Conservation (phyloP, 2,329 filamentous ascomycete species). For the Ophiostoma ips region DNA sequence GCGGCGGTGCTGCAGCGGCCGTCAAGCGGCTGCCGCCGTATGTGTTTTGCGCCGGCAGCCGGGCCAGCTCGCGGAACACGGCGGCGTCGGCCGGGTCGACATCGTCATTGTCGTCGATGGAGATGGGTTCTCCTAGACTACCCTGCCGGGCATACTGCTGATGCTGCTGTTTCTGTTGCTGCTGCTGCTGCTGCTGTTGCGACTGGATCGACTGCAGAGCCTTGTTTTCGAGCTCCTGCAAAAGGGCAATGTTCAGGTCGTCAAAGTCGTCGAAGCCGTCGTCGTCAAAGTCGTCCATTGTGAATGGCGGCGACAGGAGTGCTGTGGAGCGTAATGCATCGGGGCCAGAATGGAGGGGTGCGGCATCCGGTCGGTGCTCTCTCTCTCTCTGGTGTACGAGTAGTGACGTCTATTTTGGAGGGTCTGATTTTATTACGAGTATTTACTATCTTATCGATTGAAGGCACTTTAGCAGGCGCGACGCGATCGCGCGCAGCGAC, state of each 20-base stretch:
- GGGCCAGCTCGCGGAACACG: constrained; percentile 12
- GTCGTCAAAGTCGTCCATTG: constrained; percentile 47
- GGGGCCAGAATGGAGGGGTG: no score
- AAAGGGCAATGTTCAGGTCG: constrained; percentile 39
- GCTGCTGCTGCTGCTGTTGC: constrained; percentile 5
- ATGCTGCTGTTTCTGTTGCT: neutral
- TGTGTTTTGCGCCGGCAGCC: constrained; percentile 10
- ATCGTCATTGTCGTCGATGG: constrained; percentile 3
- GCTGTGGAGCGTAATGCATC: neutral
- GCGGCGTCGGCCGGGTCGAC: constrained; percentile 10
- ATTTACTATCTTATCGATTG: constrained; percentile 3
- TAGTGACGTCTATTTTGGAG: neutral
- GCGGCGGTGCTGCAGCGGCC: constrained; percentile 11
- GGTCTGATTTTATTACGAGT: neutral
- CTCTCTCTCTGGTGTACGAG: neutral
- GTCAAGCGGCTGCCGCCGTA: constrained; percentile 5
- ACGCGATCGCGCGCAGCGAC: neutral
- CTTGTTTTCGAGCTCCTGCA: constrained; percentile 48
- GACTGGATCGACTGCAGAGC: constrained; percentile 22
- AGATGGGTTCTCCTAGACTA: neutral
- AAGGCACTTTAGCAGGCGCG: neutral
- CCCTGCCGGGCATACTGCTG: neutral
- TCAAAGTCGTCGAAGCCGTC: constrained; percentile 51
- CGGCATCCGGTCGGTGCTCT: no score
- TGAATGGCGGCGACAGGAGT: constrained; percentile 1